phyloP scores from a whole-genome alignment of 768 basidiomycete species.

The Pleurotus platypus region DNA sequence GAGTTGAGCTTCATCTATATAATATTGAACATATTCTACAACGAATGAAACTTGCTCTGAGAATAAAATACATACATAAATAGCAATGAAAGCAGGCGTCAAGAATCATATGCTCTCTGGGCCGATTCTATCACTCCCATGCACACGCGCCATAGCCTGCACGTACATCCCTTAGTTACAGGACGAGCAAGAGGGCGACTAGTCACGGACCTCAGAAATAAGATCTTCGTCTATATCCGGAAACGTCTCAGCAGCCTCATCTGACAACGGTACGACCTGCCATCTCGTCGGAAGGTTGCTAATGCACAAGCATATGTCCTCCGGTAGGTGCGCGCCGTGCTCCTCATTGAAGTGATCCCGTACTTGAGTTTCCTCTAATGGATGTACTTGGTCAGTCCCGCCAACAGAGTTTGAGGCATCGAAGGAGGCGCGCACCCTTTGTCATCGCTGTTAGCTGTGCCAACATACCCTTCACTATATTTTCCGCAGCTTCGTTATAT shows the following conservation, averaged over 20 bases:
- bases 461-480: constrained; percentile 63
- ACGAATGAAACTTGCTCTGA: no score
- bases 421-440: constrained; percentile 44
- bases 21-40: no score
- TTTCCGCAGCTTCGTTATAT: constrained; percentile 64
- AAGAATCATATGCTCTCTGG: constrained; percentile 16
- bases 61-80: no score
- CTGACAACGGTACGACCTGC: constrained; percentile 59
- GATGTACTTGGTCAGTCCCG: background rate
- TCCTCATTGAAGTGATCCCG: constrained; percentile 70
- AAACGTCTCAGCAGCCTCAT: constrained; percentile 52
- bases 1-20: no score
- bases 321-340: constrained; percentile 70
- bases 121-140: constrained; percentile 9
- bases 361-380: constrained; percentile 61
- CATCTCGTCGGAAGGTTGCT: constrained; percentile 72
- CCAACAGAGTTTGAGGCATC: background rate
- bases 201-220: constrained; percentile 42
- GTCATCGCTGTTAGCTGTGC: constrained; percentile 60
- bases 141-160: background rate
- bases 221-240: constrained; percentile 63
- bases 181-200: background rate
- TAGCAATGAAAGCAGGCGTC: no score
- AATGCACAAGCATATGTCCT: constrained; percentile 77
- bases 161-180: background rate